Evolutionary conservation across 371 early-diverging fungal genomes (phyloP), one percentile per base, ranked within the genome.

Genomic region (Blakeslea trispora): DNA sequence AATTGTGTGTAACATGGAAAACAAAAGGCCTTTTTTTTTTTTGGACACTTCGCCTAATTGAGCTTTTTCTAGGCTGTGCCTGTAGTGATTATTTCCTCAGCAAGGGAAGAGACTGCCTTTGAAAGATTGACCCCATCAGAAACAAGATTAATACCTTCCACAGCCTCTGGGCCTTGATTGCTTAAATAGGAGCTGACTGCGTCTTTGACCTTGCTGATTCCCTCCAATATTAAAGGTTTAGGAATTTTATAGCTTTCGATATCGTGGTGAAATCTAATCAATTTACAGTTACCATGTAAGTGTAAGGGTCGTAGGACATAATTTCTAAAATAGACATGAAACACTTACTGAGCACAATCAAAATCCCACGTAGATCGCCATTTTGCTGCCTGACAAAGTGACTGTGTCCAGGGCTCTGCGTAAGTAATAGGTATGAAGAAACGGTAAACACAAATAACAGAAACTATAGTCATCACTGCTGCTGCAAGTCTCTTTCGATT

Each of bases 401-500:
- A 61, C 50, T 81, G 79, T 3, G 90, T 82, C 85, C 95, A 93
- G 15, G 84, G 69, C 13, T 83, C 81, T 49, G 94, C 96, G 72
- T 96, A 98, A 1, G 90, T 83, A 15, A 97, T 59, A 6, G 95
- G 93, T 35, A 90, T 75, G 59, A 93, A 93, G 57, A 65, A 55
- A 44, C 77, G 75, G 71, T 90, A 86, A 53, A 82, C 77, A 57
- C 72, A 69, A 55, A 80, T 71, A 43, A 79, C 75, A 15, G 74
- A 59, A 6, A 81, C 31, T 39, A 86, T 74, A 23, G 88, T 60
- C 1, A 84, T 31, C 19, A 69, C 50, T 45, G 86, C 75, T 1
- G 77, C 73, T 13, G 81, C 68, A 7, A 84, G 67, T 24, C 90
- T 77, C 34, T 63, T 57, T 18, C 61, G 51, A 31, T 55, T 52